Evolutionary conservation across 1,284 basidiomycete genomes (phyloP), one percentile per base, ranked within the genome.

Genomic region (Boletellus deceptivus): DNA sequence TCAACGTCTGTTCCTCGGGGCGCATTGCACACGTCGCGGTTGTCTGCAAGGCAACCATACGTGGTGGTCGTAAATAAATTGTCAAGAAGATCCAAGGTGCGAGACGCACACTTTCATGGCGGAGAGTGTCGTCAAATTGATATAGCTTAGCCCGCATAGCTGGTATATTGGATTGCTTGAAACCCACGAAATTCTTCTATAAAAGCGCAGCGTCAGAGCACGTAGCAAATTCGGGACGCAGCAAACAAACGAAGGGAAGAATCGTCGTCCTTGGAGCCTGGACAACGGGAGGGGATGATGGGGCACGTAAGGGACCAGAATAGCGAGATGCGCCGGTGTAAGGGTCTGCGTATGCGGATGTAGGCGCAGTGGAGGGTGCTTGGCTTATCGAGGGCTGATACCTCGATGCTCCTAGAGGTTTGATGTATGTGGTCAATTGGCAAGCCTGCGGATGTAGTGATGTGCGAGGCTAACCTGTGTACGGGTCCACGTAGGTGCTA

Each of bases 131-230:
- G 63, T 95, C 84, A 50, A 98, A 83, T 64, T 96, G 87, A 46
- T 79, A 75, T 20, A 98, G 69, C 72, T 98, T 98, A 34, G 76
- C 76, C 62, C 85, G 86, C 77, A 96, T 93, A 4, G 92, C 91
- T 13, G 75, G 64, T n/a, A 97, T 79, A 67, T 96, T 98, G 14
- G 88, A 90, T 72, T 92, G 88, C 57, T 88, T 89, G 77, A 98
- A 97, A 1, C 79, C 75, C 27, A 94, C 77, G 40, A 77, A 75
- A 34, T 77, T 80, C 44, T 72, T 69, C 82, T 82, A 59, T n/a
- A 48, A 38, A 41, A 34, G 31, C 34, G 4, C 11, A 24, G 8
- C 47, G 42, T 61, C 18, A 51, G 45, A 16, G n/a, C 29, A 34
- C n/a, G 2, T 25, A 16, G 20, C 17, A 24, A 41, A 43, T 35